A percentile compares a stretch with the other conserved stretches of the same genome.
Evolutionary conservation across 495 filamentous ascomycete genomes (phyloP).

Genomic region (Neurospora hispaniola): DNA sequence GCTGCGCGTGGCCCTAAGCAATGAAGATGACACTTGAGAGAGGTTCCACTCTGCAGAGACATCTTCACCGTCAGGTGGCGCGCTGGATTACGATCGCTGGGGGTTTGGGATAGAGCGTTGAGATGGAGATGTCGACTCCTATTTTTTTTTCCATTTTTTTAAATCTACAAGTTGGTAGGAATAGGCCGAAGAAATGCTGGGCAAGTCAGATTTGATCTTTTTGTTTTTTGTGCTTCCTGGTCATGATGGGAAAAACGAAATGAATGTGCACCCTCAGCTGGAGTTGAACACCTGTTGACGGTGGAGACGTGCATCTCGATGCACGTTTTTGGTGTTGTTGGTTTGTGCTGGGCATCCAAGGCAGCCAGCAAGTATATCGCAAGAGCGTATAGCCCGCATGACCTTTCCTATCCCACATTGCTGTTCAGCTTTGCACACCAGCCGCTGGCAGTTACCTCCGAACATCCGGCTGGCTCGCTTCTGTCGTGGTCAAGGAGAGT

Average conservation of each 20-base stretch:
- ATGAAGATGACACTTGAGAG: conserved; percentile 39
- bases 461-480: neutral
- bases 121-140: conserved; percentile 39
- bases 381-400: neutral
- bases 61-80: conserved; percentile 44
- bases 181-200: neutral
- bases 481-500: too few species aligned
- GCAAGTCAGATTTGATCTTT: neutral
- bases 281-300: neutral
- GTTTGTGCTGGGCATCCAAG: neutral
- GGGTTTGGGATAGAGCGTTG: conserved; percentile 34
- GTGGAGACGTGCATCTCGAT: neutral
- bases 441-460: neutral
- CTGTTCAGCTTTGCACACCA: neutral
- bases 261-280: neutral
- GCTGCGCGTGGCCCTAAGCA: conserved; percentile 36
- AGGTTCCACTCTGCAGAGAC: conserved; percentile 44
- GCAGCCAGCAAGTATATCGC: neutral
- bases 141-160: conserved; percentile 20
- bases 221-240: neutral
- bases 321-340: neutral
- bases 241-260: neutral
- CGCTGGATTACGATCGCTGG: conserved; percentile 41
- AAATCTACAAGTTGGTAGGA: too few species aligned
- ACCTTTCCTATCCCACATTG: neutral